Evolutionary conservation across 1,284 basidiomycete species (phyloP).

Genomic region (Tylopilus orsonianus): DNA sequence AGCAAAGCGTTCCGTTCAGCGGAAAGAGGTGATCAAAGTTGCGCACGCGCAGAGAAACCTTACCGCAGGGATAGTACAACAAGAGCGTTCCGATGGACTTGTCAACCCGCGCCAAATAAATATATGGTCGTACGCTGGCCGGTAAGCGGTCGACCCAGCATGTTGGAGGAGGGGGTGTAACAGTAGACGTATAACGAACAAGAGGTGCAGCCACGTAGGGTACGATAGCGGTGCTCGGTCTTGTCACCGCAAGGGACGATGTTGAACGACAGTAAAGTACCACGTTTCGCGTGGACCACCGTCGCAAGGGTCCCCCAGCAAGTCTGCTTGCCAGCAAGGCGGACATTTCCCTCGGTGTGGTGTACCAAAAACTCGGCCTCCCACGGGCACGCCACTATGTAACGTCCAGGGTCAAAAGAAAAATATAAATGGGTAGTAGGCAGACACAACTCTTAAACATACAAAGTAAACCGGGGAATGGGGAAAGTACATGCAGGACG

Average conservation of each 20-base stretch:
- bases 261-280: background rate
- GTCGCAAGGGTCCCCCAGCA: conserved; percentile 1
- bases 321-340: conserved; percentile 10
- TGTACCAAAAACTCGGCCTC: background rate
- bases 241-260: background rate
- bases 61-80: conserved; percentile 92
- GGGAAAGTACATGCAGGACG: conserved; percentile 30
- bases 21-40: background rate
- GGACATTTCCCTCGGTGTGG: too few species aligned
- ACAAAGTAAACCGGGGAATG: conserved; percentile 17
- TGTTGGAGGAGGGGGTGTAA: conserved; percentile 37
- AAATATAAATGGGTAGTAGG: conserved; percentile 11
- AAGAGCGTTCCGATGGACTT: conserved; percentile 95
- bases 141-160: conserved; percentile 70
- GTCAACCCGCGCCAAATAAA: conserved; percentile 86
- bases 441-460: conserved; percentile 19
- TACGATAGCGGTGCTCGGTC: background rate
- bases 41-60: conserved; percentile 32
- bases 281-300: conserved; percentile 1
- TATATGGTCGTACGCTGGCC: conserved; percentile 66
- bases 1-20: background rate
- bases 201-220: background rate
- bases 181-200: conserved; percentile 21
- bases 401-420: background rate
- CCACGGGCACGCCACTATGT: background rate